Base-by-base conservation (phyloP, 805 yeast genomes). In the Metschnikowia proteae region DNA sequence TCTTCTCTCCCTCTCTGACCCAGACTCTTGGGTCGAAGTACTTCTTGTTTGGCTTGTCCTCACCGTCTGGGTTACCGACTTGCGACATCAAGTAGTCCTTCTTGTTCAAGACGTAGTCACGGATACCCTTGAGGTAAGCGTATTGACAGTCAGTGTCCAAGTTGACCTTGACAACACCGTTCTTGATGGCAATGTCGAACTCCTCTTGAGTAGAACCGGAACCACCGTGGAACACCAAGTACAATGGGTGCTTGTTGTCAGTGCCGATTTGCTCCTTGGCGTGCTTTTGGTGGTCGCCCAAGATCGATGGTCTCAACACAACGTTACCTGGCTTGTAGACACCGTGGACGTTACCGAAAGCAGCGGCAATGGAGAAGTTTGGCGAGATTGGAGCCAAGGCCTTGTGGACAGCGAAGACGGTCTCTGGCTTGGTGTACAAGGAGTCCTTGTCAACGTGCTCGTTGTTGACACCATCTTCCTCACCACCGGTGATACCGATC, bases 401-500 rank as follows among this genome's bases (percentile, higher is more conserved):
- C 73, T 88, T 78, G 84, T 89, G 80, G 64, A 94, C 98, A 59
- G 82, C 83, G 77, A 70, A 94, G 48, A 94, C 96, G 61, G 96
- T 92, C 78, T 88, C 96, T 64, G 99, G 89, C 63, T 84, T 82
- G 62, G 99, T 94, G 87, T 92, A 94, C 65, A 94, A 79, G 57
- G 86, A 71, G 56, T 87, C 90, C 77, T 86, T 86, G 68, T 82
- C 82, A 60, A 88, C 97, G 72, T 83, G 80, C 76, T 92, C 95
- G 83, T 94, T 94, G 86, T 94, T 94, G 67, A 94, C 99, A 84
- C 99, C 99, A 71, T 94, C 99, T 79, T 94, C 99, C 81, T 94
- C 99, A 85, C 99, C 99, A 79, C 99, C 99, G 72, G 99, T 94
- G 84, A 94, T 94, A 84, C 99, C 99, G 71, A 94, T 94, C 82